A percentile compares a stretch with the other conserved stretches of the same genome.
Evolutionary conservation across 495 filamentous ascomycete genomes (phyloP).

Genomic region (Trichoderma virens): DNA sequence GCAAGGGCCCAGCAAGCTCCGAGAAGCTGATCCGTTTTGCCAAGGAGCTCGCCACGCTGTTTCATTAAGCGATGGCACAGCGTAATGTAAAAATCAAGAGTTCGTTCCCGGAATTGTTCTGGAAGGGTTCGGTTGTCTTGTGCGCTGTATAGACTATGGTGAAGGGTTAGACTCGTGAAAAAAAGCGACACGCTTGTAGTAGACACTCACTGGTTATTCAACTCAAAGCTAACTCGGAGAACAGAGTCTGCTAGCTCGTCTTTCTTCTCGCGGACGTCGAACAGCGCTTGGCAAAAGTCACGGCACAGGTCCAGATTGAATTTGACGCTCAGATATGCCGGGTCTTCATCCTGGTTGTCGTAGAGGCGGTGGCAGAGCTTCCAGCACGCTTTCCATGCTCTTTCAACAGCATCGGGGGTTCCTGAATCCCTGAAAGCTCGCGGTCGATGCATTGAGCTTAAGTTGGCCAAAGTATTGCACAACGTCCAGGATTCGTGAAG

Average conservation of each 20-base stretch:
- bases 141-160: constrained; percentile 67
- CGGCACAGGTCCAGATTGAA: constrained; percentile 79
- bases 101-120: constrained; percentile 81
- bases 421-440: constrained; percentile 63
- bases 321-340: constrained; percentile 58
- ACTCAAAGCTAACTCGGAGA: constrained; percentile 81
- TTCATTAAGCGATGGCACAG: constrained; percentile 92
- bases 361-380: constrained; percentile 82
- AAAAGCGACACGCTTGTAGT: neutral
- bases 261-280: constrained; percentile 68
- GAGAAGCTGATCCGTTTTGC: constrained; percentile 75
- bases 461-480: constrained; percentile 79
- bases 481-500: constrained; percentile 89
- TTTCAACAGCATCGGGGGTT: constrained; percentile 67
- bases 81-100: constrained; percentile 89
- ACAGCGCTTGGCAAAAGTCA: constrained; percentile 84
- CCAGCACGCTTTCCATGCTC: constrained; percentile 90
- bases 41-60: constrained; percentile 65
- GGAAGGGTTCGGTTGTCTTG: constrained; percentile 73
- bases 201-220: constrained; percentile 68
- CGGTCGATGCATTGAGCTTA: constrained; percentile 79
- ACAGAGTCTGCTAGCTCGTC: constrained; percentile 78
- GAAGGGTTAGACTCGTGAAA: constrained; percentile 15
- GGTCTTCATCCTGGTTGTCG: constrained; percentile 63
- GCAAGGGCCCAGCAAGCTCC: constrained; percentile 85